A percentile compares a stretch with the other conserved stretches of the same genome.
These are phyloP conservation scores for Corymbia calophylla DNA, from an alignment of 441 rosid genomes.

Conservation along the genomic window DNA sequence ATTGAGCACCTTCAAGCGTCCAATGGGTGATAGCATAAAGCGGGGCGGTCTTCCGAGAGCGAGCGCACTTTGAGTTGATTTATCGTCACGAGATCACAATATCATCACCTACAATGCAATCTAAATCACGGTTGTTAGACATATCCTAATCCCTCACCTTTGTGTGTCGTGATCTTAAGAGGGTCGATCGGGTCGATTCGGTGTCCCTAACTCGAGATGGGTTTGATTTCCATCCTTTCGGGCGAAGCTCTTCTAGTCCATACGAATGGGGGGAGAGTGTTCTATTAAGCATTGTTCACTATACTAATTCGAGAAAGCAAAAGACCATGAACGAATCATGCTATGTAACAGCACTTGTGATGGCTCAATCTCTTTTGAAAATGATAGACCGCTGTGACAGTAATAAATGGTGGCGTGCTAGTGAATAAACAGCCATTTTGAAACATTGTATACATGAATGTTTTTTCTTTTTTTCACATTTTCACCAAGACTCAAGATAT, in stretches of 20 bases:
- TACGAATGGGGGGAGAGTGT: not conserved
- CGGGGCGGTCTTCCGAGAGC: not conserved
- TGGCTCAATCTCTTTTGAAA: not conserved
- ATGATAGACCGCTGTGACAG: not conserved
- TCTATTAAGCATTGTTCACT: not conserved
- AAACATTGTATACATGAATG: too few species aligned
- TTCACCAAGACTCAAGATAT: not conserved
- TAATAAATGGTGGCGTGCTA: not conserved
- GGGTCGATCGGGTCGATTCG: not conserved
- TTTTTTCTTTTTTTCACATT: too few species aligned
- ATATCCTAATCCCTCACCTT: too few species aligned
- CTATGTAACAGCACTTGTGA: not conserved
- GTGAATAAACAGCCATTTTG: not conserved
- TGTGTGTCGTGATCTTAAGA: too few species aligned
- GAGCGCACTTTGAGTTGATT: not conserved
- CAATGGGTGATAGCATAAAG: not conserved
- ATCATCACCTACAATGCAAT: not conserved
- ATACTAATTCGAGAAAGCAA: not conserved
- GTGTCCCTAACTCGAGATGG: not conserved
- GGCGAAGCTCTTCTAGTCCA: not conserved
- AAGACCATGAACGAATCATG: not conserved
- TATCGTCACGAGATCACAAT: not conserved
- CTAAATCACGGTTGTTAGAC: too few species aligned
- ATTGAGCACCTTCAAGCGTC: not conserved
- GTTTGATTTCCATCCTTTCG: not conserved